These are phyloP conservation scores for Murraya koenigii DNA, from an alignment of 345 rosid species.

Conservation along the genomic window DNA sequence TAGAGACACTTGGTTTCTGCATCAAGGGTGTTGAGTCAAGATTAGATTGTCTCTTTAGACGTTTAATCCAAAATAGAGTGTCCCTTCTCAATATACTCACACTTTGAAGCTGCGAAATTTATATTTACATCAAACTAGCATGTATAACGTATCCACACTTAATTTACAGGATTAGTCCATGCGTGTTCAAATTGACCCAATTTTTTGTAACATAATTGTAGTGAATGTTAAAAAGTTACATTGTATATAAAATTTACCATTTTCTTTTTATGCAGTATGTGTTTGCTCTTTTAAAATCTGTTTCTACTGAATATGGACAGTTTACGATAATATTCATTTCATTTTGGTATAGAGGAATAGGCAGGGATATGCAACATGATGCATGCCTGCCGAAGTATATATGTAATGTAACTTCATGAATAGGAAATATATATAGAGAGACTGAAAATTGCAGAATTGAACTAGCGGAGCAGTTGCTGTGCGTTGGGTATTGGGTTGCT, in stretches of 20 bases:
- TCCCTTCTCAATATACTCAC: conserved; percentile 36
- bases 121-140: not conserved
- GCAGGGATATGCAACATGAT: too few species aligned
- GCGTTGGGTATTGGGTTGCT: not conserved
- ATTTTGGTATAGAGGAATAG: not conserved
- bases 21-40: conserved; percentile 35
- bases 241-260: not conserved
- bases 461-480: not conserved
- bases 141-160: too few species aligned
- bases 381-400: not conserved
- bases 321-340: not conserved
- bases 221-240: not conserved
- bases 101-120: conserved; percentile 1
- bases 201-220: conserved; percentile 3
- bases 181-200: not conserved
- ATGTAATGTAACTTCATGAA: not conserved
- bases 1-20: conserved; percentile 31
- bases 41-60: conserved; percentile 36
- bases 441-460: not conserved
- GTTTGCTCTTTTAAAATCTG: not conserved
- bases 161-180: not conserved
- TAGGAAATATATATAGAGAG: not conserved
- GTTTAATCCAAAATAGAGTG: conserved; percentile 40
- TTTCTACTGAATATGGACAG: not conserved
- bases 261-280: not conserved